Percentiles rank a stretch among this genome's conserved stretches.
Conservation (phyloP, 2,329 filamentous ascomycete genomes). For the Aspergillus oerlinghausenensis region DNA sequence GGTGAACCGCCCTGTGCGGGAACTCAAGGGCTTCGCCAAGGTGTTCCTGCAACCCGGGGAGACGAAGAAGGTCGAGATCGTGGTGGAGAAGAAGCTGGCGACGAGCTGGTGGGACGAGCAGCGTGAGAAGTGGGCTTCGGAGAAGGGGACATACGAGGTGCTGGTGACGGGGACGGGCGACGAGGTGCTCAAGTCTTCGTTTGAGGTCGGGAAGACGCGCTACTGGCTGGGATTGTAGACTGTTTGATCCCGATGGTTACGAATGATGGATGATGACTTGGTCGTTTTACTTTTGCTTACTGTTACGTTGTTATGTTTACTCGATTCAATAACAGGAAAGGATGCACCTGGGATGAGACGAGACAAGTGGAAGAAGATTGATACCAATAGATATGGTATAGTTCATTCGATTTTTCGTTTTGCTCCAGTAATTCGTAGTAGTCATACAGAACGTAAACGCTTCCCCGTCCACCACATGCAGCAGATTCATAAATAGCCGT, state of each 20-base stretch:
- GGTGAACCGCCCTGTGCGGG: constrained; percentile 55
- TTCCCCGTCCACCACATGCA: not conserved
- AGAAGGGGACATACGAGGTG: constrained; percentile 62
- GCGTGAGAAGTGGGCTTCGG: constrained; percentile 60
- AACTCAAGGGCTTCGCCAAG: constrained; percentile 64
- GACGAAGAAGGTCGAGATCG: constrained; percentile 53
- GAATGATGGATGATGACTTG: not conserved
- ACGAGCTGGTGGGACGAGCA: constrained; percentile 69
- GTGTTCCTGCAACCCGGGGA: constrained; percentile 58
- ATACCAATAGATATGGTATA: not conserved
- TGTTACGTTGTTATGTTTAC: not conserved
- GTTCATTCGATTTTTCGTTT: not conserved
- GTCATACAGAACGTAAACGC: not conserved
- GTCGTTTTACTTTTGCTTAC: not conserved
- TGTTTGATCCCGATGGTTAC: not conserved
- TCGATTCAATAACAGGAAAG: not conserved
- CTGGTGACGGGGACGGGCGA: constrained; percentile 55
- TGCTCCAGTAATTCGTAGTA: not conserved
- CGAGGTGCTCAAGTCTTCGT: constrained; percentile 48
- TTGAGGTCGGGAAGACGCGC: constrained; percentile 57
- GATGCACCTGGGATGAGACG: not conserved
- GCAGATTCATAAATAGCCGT: not conserved
- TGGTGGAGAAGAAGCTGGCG: constrained; percentile 58
- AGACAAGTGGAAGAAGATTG: not conserved
- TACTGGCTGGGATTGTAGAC: constrained; percentile 63